Conservation (phyloP, 2,329 filamentous ascomycete genomes). For the Thelonectria olida region DNA sequence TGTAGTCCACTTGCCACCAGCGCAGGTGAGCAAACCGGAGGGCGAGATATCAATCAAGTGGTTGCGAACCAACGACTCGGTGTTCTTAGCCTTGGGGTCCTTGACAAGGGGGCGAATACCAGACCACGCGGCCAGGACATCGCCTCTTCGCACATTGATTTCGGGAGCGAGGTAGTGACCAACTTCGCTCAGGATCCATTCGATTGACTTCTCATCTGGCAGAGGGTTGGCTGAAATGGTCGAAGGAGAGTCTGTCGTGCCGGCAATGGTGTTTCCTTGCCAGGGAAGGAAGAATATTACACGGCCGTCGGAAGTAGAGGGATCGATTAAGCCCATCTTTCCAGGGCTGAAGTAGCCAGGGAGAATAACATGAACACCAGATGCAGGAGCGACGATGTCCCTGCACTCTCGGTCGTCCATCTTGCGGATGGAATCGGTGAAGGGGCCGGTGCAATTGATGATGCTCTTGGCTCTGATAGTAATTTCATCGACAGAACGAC, state of each 20-base stretch:
- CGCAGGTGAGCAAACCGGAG: conserved; percentile 84
- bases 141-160: conserved; percentile 84
- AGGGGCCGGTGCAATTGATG: conserved; percentile 90
- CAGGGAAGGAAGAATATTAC: conserved; percentile 95
- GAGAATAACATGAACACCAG: conserved; percentile 86
- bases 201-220: conserved; percentile 83
- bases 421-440: conserved; percentile 85
- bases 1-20: conserved; percentile 92
- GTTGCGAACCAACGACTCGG: conserved; percentile 87
- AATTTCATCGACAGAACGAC: conserved; percentile 67
- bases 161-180: conserved; percentile 83
- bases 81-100: conserved; percentile 86
- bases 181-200: conserved; percentile 88
- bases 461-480: conserved; percentile 80
- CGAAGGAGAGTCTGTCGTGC: conserved; percentile 84
- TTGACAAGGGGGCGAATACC: conserved; percentile 88
- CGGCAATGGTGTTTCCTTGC: conserved; percentile 92
- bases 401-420: conserved; percentile 78
- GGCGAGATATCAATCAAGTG: conserved; percentile 83
- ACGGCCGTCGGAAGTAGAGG: conserved; percentile 84
- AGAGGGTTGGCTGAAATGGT: conserved; percentile 77
- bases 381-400: conserved; percentile 86
- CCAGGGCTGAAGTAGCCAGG: conserved; percentile 87
- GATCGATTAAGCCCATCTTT: conserved; percentile 89
- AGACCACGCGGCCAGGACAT: conserved; percentile 91